Evolutionary conservation across 345 rosid species (phyloP).

Genomic region (Eutrema yunnanense): DNA sequence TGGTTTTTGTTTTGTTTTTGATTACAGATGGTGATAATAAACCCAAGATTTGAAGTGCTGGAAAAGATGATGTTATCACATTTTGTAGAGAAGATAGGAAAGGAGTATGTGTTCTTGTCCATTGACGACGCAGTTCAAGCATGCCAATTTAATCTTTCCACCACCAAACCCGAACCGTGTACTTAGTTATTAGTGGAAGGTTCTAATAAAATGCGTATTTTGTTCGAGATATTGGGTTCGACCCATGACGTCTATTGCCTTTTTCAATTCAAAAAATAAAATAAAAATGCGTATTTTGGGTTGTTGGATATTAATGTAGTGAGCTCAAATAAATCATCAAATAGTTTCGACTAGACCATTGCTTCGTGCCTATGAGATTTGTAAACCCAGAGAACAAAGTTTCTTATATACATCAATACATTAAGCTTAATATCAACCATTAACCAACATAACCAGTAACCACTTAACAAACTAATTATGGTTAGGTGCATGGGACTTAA

Average conservation of each 20-base stretch:
- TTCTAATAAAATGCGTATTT: not conserved
- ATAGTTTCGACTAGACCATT: not conserved
- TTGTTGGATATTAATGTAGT: not conserved
- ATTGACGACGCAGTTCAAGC: constrained; percentile 65
- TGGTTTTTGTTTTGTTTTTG: not conserved
- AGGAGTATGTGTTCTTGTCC: constrained; percentile 47
- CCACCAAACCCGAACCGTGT: not conserved
- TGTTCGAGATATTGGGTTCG: too few relatives aligned
- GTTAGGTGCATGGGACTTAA: not conserved
- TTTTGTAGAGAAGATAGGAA: constrained; percentile 53
- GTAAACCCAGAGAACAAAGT: not conserved
- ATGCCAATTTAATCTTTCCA: constrained; percentile 36
- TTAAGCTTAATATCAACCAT: not conserved
- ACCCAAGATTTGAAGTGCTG: constrained; percentile 68
- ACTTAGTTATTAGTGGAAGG: not conserved
- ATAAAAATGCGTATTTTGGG: not conserved
- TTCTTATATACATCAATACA: not conserved
- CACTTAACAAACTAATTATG: not conserved
- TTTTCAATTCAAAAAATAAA: too few relatives aligned
- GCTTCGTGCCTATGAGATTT: not conserved
- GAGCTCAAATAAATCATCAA: not conserved
- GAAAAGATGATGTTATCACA: constrained; percentile 74
- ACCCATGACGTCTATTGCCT: too few relatives aligned
- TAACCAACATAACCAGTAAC: not conserved
- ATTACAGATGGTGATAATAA: constrained; percentile 55